Percentiles rank a stretch among this genome's conserved stretches.
These are phyloP conservation scores for Cladobotryum mycophilum DNA, from an alignment of 2,329 filamentous ascomycete species.

Conservation along the genomic window DNA sequence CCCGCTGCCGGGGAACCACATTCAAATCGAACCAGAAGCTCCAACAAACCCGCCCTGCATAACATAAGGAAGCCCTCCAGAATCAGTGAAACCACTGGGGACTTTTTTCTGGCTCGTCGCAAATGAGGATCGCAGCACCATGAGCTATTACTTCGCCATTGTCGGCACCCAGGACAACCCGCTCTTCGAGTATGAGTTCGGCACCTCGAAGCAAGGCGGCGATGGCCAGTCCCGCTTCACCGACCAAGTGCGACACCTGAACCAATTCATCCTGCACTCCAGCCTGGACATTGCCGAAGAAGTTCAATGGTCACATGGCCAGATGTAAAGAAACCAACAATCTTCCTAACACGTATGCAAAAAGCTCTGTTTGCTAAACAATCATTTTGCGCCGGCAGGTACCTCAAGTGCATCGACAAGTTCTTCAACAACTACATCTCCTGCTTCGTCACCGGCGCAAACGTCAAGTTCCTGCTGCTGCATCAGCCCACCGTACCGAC, in stretches of 20 bases:
- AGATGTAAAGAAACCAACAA: slow-evolving; percentile 52
- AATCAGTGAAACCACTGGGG: too few species aligned
- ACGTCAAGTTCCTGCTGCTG: slow-evolving; percentile 89
- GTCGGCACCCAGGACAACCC: slow-evolving; percentile 93
- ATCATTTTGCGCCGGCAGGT: slow-evolving; percentile 47
- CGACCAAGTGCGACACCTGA: slow-evolving; percentile 84
- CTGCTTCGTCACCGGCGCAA: slow-evolving; percentile 87
- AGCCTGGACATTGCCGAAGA: slow-evolving; percentile 94
- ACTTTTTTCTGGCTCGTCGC: neutral
- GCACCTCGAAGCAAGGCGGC: slow-evolving; percentile 90
- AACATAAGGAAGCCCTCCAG: neutral
- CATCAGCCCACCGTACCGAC: slow-evolving; percentile 63
- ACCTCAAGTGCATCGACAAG: slow-evolving; percentile 92
- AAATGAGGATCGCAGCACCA: slow-evolving; percentile 34
- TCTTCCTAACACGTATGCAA: neutral
- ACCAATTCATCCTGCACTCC: slow-evolving; percentile 95
- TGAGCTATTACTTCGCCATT: slow-evolving; percentile 99
- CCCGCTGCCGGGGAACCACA: neutral
- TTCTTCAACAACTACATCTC: slow-evolving; percentile 96
- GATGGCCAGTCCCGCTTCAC: slow-evolving; percentile 86
- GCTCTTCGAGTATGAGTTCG: slow-evolving; percentile 94
- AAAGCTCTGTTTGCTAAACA: neutral
- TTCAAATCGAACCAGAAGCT: neutral
- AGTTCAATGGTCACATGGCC: slow-evolving; percentile 82
- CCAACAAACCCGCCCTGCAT: neutral